These are phyloP conservation scores for Bretschneidera sinensis DNA, from an alignment of 345 rosid species.

Conservation along the genomic window DNA sequence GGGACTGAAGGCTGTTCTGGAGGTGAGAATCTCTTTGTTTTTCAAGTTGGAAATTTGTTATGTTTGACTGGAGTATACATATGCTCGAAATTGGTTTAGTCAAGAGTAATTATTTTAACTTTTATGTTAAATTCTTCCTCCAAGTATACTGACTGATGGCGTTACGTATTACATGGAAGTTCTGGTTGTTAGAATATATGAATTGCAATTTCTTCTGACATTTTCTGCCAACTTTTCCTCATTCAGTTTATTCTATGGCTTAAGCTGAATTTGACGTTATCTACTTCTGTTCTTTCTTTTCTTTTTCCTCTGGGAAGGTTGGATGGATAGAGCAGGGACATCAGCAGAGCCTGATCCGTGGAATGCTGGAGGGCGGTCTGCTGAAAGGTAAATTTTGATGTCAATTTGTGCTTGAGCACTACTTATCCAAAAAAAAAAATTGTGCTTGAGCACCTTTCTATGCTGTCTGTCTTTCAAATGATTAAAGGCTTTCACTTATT, in stretches of 20 bases:
- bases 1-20: constrained; percentile 66
- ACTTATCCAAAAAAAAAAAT: too few species aligned
- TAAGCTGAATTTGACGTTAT: neutral
- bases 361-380: constrained; percentile 54
- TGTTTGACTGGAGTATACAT: neutral
- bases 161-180: too few species aligned
- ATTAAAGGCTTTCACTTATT: neutral
- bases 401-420: too few species aligned
- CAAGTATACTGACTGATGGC: too few species aligned
- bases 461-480: too few species aligned
- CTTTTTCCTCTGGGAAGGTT: constrained; percentile 35
- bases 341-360: constrained; percentile 53
- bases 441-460: constrained; percentile 2
- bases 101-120: neutral
- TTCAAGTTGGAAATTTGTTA: constrained; percentile 4
- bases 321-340: constrained; percentile 61
- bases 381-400: constrained; percentile 66
- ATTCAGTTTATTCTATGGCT: neutral
- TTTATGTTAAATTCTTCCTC: neutral
- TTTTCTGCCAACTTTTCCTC: neutral
- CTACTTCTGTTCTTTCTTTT: neutral
- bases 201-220: neutral
- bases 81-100: neutral
- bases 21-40: constrained; percentile 42
- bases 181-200: too few species aligned